phyloP scores from a whole-genome alignment of 2,329 filamentous ascomycete species.

The Fusarium paranaense region DNA sequence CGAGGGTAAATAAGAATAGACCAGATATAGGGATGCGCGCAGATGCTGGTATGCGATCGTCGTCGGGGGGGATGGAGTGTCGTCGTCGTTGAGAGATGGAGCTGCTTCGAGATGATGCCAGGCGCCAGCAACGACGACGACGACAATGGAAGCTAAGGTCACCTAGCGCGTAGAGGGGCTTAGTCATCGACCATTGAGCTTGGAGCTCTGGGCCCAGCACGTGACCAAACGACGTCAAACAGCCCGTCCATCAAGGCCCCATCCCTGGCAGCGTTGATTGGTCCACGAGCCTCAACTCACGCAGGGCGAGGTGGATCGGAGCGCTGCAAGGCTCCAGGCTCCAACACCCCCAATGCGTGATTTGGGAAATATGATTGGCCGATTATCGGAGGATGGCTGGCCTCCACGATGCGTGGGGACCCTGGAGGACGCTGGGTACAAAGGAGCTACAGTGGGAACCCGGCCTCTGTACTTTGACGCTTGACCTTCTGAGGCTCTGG shows the following conservation, averaged over 20 bases:
- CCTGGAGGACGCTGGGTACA: constrained; percentile 35
- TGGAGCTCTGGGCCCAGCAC: constrained; percentile 12
- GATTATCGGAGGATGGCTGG: constrained; percentile 21
- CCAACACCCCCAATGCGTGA: constrained; percentile 17
- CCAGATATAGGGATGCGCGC: constrained; percentile 1
- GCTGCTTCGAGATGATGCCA: constrained; percentile 43
- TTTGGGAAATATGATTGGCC: constrained; percentile 33
- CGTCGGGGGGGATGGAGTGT: constrained; percentile 16
- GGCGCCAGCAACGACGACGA: constrained; percentile 47
- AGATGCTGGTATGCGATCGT: constrained; percentile 10
- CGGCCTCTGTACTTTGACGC: constrained; percentile 23
- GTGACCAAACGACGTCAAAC: constrained; percentile 25
- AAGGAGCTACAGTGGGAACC: constrained; percentile 24
- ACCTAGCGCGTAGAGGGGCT: constrained; percentile 30
- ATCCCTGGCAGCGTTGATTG: constrained; percentile 29
- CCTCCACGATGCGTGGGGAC: constrained; percentile 28
- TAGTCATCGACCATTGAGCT: constrained; percentile 43
- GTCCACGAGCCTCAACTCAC: constrained; percentile 1
- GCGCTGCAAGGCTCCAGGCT: constrained; percentile 30
- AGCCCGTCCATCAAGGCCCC: not conserved
- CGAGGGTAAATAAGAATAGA: not conserved
- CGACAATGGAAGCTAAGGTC: constrained; percentile 41
- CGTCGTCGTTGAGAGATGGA: constrained; percentile 37
- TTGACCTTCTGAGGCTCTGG: constrained; percentile 26
- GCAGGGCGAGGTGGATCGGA: constrained; percentile 26